A percentile compares a stretch with the other conserved stretches of the same genome.
Conservation (phyloP, 441 rosid genomes). For the Populus trichocarpa region DNA sequence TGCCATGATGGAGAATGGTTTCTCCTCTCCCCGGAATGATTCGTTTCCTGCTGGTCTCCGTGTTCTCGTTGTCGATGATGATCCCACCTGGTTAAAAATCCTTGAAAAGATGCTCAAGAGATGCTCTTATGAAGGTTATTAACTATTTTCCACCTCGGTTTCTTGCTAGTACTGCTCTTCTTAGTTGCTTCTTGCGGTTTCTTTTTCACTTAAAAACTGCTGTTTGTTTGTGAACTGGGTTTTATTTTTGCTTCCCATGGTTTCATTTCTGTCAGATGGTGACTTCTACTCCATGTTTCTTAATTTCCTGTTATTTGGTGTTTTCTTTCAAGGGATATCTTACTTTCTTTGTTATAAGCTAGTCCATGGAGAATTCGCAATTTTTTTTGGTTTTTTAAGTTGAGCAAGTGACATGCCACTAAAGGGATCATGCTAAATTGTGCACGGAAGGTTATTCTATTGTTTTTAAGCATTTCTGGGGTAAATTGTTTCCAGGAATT, state of each 20-base stretch:
- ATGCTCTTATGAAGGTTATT: constrained; percentile 82
- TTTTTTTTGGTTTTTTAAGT: not conserved
- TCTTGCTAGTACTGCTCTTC: not conserved
- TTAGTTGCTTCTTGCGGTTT: not conserved
- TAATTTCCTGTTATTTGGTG: constrained; percentile 4
- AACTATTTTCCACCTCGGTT: not conserved
- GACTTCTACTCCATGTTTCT: not conserved
- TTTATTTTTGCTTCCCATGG: not conserved
- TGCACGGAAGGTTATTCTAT: not conserved
- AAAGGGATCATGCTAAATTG: not conserved
- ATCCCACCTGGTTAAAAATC: constrained; percentile 88
- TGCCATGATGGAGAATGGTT: constrained; percentile 57
- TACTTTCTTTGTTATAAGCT: not conserved
- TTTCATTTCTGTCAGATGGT: constrained; percentile 1
- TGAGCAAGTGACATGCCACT: constrained; percentile 1
- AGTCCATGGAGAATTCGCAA: constrained; percentile 2
- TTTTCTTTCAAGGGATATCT: not conserved
- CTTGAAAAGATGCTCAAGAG: constrained; percentile 97
- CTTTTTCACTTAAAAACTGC: not conserved
- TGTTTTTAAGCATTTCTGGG: not conserved
- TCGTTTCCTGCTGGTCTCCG: constrained; percentile 79
- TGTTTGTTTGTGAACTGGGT: constrained; percentile 11
- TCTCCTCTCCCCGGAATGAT: constrained; percentile 55
- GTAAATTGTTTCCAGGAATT: not conserved
- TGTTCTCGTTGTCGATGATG: constrained; percentile 93